Evolutionary conservation across 169 alveolate species (phyloP), one percentile per base, ranked within the genome.

Genomic region (Perkinsus marinus): DNA sequence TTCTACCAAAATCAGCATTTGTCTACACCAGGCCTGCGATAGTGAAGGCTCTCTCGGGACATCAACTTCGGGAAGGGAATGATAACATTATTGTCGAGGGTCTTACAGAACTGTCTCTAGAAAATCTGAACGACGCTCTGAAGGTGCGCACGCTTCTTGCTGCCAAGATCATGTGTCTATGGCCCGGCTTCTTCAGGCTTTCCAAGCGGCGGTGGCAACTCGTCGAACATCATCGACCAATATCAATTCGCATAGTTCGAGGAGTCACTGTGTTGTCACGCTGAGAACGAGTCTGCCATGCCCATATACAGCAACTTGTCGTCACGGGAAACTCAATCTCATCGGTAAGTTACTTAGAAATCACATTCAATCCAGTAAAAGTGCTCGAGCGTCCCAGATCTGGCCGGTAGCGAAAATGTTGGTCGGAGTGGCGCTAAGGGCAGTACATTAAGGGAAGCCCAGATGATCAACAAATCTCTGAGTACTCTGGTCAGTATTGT

Each of bases 341-440:
- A 57, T 57, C 22, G 79, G 79, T 57, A 26, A 30, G 79, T 16
- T 10, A 10, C 19, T 41, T 10, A 41, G 46, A n/a, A n/a, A n/a
- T n/a, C n/a, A n/a, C n/a, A n/a, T n/a, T n/a, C n/a, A n/a, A n/a
- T n/a, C n/a, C n/a, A n/a, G n/a, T n/a, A n/a, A n/a, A n/a, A n/a
- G n/a, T n/a, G n/a, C n/a, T n/a, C n/a, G n/a, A n/a, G n/a, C n/a
- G n/a, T n/a, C n/a, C 22, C 79, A 57, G 97, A 96, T 92, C 92
- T 95, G 39, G 97, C 96, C 26, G 97, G 97, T 43, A 94, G 96
- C 91, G 97, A 96, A 94, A 94, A 93, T 90, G 94, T 95, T 43
- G 92, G 95, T 30, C 95, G 95, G 93, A 94, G 95, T 39, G 96
- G 96, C 34, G 96, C 95, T 16, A 93, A 93, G 38, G 97, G 96